Evolutionary conservation across 2,329 filamentous ascomycete species (phyloP), one percentile per base, ranked within the genome.

Genomic region (Ceratocystis cacaofunesta): DNA sequence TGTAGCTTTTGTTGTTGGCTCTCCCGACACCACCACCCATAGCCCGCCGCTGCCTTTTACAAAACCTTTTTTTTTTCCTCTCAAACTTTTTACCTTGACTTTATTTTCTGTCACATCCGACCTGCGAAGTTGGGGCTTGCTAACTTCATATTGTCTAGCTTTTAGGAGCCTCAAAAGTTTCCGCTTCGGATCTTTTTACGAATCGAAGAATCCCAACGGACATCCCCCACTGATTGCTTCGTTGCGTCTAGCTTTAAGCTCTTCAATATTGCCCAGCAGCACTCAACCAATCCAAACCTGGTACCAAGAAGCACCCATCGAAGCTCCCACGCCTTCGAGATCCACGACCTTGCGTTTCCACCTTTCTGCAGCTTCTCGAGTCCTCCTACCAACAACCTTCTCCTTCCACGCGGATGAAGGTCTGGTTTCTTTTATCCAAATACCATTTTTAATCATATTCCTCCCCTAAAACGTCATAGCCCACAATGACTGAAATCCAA

Each of bases 401-500:
- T 57, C 60, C 32, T 63, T 52, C 60, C 63, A 65, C 60, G 57
- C 46, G 57, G 61, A 60, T 61, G 41, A 63, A 60, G 63, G 52
- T 25, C 52, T 36, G 52, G 25, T 52, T 41, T 12, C 28, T 41
- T 61, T 63, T 63, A 36, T 62, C 30, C n/a, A 17, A 28, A 46
- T 41, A 41, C 58, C 10, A 62, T 60, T 50, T 41, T 61, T 67
- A 67, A 65, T 65, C 43, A 62, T 61, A 63, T 48, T 50, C 36
- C 52, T 41, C 64, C 52, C 5, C 52, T 58, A 58, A 58, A 58
- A 32, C 65, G 60, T 63, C 44, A 63, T 61, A 32, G 69, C 69
- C 67, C 72, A 75, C 69, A 70, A 83, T 84, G 82, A 75, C 79
- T 69, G 77, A 80, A 72, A 74, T 75, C 70, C 76, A 73, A 70